Percentiles rank a stretch among this genome's conserved stretches.
Conservation (phyloP, 306 rosid genomes). For the Canavalia gladiata region DNA sequence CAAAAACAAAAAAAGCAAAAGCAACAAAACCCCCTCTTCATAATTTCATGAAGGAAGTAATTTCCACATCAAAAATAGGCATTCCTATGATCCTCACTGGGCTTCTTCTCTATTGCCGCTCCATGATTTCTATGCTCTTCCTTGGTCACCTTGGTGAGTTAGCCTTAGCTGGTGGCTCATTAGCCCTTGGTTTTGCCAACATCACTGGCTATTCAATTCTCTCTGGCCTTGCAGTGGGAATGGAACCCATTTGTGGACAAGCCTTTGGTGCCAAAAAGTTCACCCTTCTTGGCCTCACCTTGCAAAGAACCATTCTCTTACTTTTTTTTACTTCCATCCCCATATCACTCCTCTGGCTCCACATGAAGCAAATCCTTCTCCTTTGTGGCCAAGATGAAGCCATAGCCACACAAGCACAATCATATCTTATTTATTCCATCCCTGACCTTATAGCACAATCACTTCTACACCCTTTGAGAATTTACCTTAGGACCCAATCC, state of each 20-base stretch:
- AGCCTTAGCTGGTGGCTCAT: slow-evolving; percentile 88
- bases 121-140: slow-evolving; percentile 93
- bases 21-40: slow-evolving; percentile 49
- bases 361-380: slow-evolving; percentile 71
- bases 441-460: slow-evolving; percentile 96
- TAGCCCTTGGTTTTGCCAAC: slow-evolving; percentile 86
- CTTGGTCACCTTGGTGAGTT: slow-evolving; percentile 85
- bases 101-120: slow-evolving; percentile 77
- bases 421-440: slow-evolving; percentile 75
- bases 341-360: slow-evolving; percentile 80
- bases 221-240: slow-evolving; percentile 90
- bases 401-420: slow-evolving; percentile 79
- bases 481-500: slow-evolving; percentile 84
- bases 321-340: slow-evolving; percentile 70
- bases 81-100: slow-evolving; percentile 89
- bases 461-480: slow-evolving; percentile 80
- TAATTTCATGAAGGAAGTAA: slow-evolving; percentile 52
- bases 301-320: slow-evolving; percentile 78
- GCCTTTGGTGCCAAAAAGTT: slow-evolving; percentile 84
- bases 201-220: slow-evolving; percentile 94
- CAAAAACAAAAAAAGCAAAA: neutral
- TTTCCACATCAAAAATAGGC: slow-evolving; percentile 66
- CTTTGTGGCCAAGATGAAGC: slow-evolving; percentile 75
- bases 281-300: slow-evolving; percentile 73
- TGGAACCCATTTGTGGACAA: slow-evolving; percentile 93